These are phyloP conservation scores for Fusarium subtropicale DNA, from an alignment of 2,329 filamentous ascomycete genomes.

Conservation along the genomic window DNA sequence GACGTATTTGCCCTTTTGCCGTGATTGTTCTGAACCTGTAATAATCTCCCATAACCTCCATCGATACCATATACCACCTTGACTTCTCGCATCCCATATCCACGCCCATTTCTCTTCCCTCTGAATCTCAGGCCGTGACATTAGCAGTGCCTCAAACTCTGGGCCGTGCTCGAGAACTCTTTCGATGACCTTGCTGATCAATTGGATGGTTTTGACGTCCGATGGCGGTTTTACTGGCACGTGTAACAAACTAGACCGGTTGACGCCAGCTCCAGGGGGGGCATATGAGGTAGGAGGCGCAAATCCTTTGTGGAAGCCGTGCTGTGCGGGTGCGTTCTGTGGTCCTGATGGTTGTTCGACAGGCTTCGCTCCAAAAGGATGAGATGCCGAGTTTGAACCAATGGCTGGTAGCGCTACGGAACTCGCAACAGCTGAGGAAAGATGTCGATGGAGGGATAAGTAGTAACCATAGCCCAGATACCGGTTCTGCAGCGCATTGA, in stretches of 20 bases:
- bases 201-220: conserved; percentile 80
- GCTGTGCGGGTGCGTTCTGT: conserved; percentile 55
- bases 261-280: conserved; percentile 55
- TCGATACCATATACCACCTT: conserved; percentile 88
- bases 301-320: conserved; percentile 69
- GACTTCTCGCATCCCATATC: conserved; percentile 87
- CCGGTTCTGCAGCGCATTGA: conserved; percentile 81
- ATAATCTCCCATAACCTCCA: conserved; percentile 91
- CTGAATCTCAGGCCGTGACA: conserved; percentile 86
- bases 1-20: conserved; percentile 64
- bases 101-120: conserved; percentile 92
- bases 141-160: conserved; percentile 91
- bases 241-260: conserved; percentile 65
- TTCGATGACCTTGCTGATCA: conserved; percentile 91
- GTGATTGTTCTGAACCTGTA: conserved; percentile 68
- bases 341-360: conserved; percentile 59
- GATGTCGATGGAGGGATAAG: conserved; percentile 81
- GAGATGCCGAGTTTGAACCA: conserved; percentile 59
- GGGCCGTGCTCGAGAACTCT: conserved; percentile 81
- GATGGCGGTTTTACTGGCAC: conserved; percentile 80
- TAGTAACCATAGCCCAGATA: conserved; percentile 90
- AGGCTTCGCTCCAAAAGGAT: conserved; percentile 83
- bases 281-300: conserved; percentile 80
- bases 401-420: conserved; percentile 53
- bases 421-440: conserved; percentile 77